Conservation (phyloP, 2,329 filamentous ascomycete species). For the Amesomyces nigricolor region DNA sequence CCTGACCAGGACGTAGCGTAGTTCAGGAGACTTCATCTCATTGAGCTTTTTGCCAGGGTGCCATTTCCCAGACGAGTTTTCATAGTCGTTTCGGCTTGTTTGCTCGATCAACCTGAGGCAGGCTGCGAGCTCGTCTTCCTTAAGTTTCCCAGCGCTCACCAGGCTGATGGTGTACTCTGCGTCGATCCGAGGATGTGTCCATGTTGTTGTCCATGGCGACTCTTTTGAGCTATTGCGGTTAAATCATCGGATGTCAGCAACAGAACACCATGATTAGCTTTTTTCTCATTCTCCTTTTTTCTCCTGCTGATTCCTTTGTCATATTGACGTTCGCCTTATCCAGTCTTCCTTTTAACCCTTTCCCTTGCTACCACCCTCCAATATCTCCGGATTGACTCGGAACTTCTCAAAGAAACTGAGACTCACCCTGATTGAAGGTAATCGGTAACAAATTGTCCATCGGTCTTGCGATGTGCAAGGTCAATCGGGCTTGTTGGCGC, state of each 20-base stretch:
- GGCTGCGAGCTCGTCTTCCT: slow-evolving; percentile 40
- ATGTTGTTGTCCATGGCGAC: slow-evolving; percentile 32
- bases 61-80: slow-evolving; percentile 58
- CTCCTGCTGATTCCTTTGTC: not conserved
- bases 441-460: slow-evolving; percentile 44
- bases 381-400: too few relatives aligned
- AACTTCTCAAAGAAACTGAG: not conserved
- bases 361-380: not conserved
- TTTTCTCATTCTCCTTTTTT: not conserved
- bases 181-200: slow-evolving; percentile 46
- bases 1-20: slow-evolving; percentile 63
- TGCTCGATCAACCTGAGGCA: slow-evolving; percentile 55
- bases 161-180: slow-evolving; percentile 41
- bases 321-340: not conserved
- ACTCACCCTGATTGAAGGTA: slow-evolving; percentile 40
- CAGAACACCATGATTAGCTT: not conserved
- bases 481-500: slow-evolving; percentile 36
- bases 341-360: not conserved
- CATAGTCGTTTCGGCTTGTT: slow-evolving; percentile 62
- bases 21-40: slow-evolving; percentile 63
- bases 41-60: slow-evolving; percentile 51
- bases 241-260: not conserved
- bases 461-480: slow-evolving; percentile 41
- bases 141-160: slow-evolving; percentile 35
- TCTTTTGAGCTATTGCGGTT: not conserved